phyloP scores from a whole-genome alignment of 306 rosid genomes.

The Purshia tridentata region DNA sequence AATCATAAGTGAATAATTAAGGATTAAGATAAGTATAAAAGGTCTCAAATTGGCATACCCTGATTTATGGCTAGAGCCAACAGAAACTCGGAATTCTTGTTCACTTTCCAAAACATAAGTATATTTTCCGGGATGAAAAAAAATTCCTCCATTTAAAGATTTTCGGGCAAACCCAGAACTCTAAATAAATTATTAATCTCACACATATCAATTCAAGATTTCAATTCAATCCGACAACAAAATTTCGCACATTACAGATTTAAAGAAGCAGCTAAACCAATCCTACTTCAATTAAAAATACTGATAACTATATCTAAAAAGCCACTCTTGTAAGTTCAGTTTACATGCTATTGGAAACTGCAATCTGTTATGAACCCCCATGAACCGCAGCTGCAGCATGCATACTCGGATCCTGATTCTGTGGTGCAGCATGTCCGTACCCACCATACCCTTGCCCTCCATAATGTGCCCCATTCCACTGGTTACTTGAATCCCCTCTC shows the following conservation, averaged over 20 bases:
- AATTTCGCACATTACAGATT: slow-evolving; percentile 43
- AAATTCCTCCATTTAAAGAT: slow-evolving; percentile 29
- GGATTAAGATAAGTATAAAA: background rate
- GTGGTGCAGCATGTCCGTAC: slow-evolving; percentile 56
- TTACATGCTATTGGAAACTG: slow-evolving; percentile 21
- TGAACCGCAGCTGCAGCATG: slow-evolving; percentile 64
- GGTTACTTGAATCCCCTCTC: slow-evolving; percentile 65
- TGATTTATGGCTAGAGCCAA: background rate
- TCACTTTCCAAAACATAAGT: slow-evolving; percentile 12
- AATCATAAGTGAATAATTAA: too few relatives aligned
- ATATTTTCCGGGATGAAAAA: slow-evolving; percentile 6
- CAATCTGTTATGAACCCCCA: slow-evolving; percentile 57
- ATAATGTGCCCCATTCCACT: slow-evolving; percentile 63
- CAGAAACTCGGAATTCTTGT: background rate
- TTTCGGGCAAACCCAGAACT: slow-evolving; percentile 49
- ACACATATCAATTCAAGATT: slow-evolving; percentile 22
- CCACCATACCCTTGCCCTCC: slow-evolving; percentile 64
- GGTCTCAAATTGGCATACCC: background rate
- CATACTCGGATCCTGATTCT: slow-evolving; percentile 66
- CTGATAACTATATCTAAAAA: slow-evolving; percentile 22
- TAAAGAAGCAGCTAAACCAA: slow-evolving; percentile 47
- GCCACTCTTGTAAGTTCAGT: slow-evolving; percentile 32
- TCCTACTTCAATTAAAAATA: slow-evolving; percentile 37
- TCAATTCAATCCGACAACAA: slow-evolving; percentile 49
- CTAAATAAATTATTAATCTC: slow-evolving; percentile 36